phyloP scores from a whole-genome alignment of 2,329 filamentous ascomycete genomes.

The Colletotrichum melonis region DNA sequence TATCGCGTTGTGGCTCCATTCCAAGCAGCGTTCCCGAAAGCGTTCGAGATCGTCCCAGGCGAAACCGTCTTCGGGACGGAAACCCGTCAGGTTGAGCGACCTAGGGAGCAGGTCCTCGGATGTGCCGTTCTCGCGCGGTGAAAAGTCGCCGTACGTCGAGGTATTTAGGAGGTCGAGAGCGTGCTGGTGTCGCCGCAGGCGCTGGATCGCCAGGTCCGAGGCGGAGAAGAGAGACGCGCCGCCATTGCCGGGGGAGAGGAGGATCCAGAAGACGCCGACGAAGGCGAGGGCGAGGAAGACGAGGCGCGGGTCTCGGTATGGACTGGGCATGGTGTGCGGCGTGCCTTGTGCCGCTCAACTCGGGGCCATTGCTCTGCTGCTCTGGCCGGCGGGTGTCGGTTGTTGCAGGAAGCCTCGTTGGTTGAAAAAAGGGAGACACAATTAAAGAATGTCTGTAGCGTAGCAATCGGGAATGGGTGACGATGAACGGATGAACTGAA shows the following conservation, averaged over 20 bases:
- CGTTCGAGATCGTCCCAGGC: slow-evolving; percentile 79
- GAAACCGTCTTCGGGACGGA: slow-evolving; percentile 78
- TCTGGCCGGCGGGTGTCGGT: slow-evolving; percentile 1
- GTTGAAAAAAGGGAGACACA: not conserved
- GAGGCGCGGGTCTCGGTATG: slow-evolving; percentile 44
- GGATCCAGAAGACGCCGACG: slow-evolving; percentile 57
- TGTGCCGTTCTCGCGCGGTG: slow-evolving; percentile 48
- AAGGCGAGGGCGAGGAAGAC: slow-evolving; percentile 53
- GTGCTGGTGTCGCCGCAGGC: slow-evolving; percentile 62
- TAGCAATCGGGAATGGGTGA: not conserved
- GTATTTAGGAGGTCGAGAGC: slow-evolving; percentile 65
- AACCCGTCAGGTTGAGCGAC: slow-evolving; percentile 80
- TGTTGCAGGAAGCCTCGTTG: not conserved
- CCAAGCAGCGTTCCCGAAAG: slow-evolving; percentile 73
- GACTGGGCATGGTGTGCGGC: slow-evolving; percentile 55
- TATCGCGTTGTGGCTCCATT: slow-evolving; percentile 67
- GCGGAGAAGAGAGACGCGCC: slow-evolving; percentile 51
- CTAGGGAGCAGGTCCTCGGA: slow-evolving; percentile 40
- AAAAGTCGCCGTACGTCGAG: slow-evolving; percentile 71
- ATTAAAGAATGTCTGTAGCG: not conserved
- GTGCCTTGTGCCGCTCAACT: slow-evolving; percentile 23
- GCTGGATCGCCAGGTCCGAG: slow-evolving; percentile 43
- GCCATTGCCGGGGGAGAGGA: slow-evolving; percentile 43
- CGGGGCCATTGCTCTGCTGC: slow-evolving; percentile 23
- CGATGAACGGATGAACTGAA: not conserved